Base-by-base conservation (phyloP, 257 asterid species). In the Plantago major region DNA sequence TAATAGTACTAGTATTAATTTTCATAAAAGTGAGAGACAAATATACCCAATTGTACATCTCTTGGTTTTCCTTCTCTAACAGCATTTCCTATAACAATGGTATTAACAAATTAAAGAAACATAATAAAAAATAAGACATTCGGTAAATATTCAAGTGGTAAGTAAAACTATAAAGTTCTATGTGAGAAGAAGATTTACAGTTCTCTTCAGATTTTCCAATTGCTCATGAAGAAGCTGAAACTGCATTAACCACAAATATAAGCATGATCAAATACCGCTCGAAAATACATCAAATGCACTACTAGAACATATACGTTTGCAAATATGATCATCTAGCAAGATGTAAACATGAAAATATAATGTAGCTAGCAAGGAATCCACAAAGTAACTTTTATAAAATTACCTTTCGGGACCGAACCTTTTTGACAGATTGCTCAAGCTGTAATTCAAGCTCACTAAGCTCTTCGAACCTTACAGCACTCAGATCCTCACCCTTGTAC, bases 331-430 rank as follows among this genome's bases (percentile, higher is more conserved):
- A 4, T 33, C 40, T 33, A 33, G 40, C 6, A 33, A 33, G 40
- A 33, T 33, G 40, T 33, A 33, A n/a, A 33, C 40, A 33, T 33
- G 40, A 1, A 33, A 33, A 4, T 33, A 7, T 33, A 22, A 22
- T 22, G 26, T 22, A 22, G 1, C 26, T 22, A 7, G 5, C 40
- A 33, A 33, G 40, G 6, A 33, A 33, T 33, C 40, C 40, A 33
- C 40, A 33, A 33, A 33, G 40, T 33, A 7, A 33, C 40, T 33
- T 33, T 33, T 33, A 33, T 33, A 33, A 1, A 33, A 33, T 6
- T 82, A 89, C 97, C 84, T 89, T 89, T 70, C 97, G 71, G 43
- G 84, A 74, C 53, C 95, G 84, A 43, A 89, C 87, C 64, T 87
- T 87, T 50, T 55, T 55, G 49, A 84, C 64, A 0, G 97, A 79